Evolutionary conservation across 208 protist genomes (phyloP).

Genomic region (Leishmania turanica): DNA sequence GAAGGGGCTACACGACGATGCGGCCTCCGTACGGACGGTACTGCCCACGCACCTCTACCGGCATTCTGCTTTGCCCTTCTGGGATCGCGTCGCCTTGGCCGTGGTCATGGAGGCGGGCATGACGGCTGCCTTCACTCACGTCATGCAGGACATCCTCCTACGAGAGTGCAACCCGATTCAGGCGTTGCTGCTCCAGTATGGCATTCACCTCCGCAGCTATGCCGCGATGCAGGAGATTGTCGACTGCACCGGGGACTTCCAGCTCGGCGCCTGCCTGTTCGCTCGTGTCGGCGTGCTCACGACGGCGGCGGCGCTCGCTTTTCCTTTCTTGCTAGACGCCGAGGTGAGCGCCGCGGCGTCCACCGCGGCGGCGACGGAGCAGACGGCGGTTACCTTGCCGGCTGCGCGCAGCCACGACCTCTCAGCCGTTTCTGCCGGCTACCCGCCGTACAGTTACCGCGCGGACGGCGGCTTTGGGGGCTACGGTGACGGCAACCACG

Average conservation of each 20-base stretch:
- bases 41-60: conserved; percentile 26
- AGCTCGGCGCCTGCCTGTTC: conserved; percentile 85
- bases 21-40: not conserved
- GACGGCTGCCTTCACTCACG: conserved; percentile 23
- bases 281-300: conserved; percentile 63
- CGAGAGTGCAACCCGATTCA: conserved; percentile 55
- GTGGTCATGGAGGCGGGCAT: conserved; percentile 56
- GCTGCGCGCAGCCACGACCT: not conserved
- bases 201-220: conserved; percentile 55
- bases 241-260: conserved; percentile 82
- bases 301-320: conserved; percentile 28
- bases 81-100: conserved; percentile 81
- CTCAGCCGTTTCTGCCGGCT: not conserved
- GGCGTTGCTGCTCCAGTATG: conserved; percentile 63
- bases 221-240: conserved; percentile 77
- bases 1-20: not conserved
- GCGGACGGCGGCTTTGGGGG: not conserved
- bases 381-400: not conserved
- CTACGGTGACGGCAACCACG: not conserved
- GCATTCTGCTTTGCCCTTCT: conserved; percentile 48
- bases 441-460: not conserved
- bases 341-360: conserved; percentile 18
- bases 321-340: conserved; percentile 27
- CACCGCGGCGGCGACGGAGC: conserved; percentile 13
- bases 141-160: conserved; percentile 42